Percentiles rank a stretch among this genome's conserved stretches.
Evolutionary conservation across 2,329 filamentous ascomycete species (phyloP).

Genomic region (Alternaria sp.): DNA sequence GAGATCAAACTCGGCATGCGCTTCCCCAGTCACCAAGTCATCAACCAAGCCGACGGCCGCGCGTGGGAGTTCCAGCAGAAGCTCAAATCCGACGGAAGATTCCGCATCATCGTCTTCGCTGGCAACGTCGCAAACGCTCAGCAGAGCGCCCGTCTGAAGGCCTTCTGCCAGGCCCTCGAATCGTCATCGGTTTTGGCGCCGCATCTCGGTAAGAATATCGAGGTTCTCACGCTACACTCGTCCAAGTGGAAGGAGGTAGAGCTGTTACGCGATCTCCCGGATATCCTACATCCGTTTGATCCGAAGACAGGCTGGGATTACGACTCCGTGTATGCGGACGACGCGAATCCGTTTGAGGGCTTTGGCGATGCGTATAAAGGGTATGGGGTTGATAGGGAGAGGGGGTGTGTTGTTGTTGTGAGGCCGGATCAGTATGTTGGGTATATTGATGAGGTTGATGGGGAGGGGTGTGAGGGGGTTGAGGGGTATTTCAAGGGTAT

Average conservation of each 20-base stretch:
- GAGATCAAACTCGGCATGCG: slow-evolving; percentile 62
- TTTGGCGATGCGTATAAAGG: slow-evolving; percentile 59
- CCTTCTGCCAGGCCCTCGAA: slow-evolving; percentile 56
- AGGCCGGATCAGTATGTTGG: slow-evolving; percentile 73
- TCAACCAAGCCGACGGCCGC: slow-evolving; percentile 63
- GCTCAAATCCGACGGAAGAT: slow-evolving; percentile 64
- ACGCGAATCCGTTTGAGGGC: slow-evolving; percentile 53
- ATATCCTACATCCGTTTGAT: slow-evolving; percentile 54
- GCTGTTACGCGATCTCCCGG: slow-evolving; percentile 51
- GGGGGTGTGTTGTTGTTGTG: slow-evolving; percentile 65
- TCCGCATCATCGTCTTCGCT: slow-evolving; percentile 67
- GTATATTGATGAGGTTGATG: slow-evolving; percentile 49
- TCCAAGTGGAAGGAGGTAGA: slow-evolving; percentile 56
- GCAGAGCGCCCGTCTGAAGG: slow-evolving; percentile 56
- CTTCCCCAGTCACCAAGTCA: slow-evolving; percentile 64
- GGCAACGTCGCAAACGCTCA: slow-evolving; percentile 59
- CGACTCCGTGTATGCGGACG: slow-evolving; percentile 56
- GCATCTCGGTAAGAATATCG: slow-evolving; percentile 60
- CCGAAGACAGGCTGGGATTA: slow-evolving; percentile 49
- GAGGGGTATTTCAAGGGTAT: slow-evolving; percentile 43
- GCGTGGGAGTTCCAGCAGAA: slow-evolving; percentile 66
- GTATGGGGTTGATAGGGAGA: slow-evolving; percentile 63
- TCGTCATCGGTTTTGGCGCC: slow-evolving; percentile 52
- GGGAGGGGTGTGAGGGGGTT: slow-evolving; percentile 35
- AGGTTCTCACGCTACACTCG: slow-evolving; percentile 67